phyloP scores from a whole-genome alignment of 176 grass and related monocot genomes.

The Calamus simplicifolius region DNA sequence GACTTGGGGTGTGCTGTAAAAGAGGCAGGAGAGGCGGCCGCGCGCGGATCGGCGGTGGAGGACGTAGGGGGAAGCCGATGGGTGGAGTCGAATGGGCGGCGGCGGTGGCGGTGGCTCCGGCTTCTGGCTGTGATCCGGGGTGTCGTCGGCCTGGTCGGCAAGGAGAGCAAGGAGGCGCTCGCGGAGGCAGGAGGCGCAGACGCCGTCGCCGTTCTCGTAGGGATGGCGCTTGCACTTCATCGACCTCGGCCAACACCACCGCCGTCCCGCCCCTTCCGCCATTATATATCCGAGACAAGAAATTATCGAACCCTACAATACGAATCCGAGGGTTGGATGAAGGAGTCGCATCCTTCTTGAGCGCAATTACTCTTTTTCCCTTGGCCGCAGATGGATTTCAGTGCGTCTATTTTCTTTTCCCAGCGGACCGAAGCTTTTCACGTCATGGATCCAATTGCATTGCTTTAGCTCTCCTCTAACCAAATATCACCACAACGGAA shows the following conservation, averaged over 20 bases:
- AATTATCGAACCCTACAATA: too few species aligned
- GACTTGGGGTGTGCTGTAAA: constrained; percentile 61
- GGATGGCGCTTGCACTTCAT: constrained; percentile 85
- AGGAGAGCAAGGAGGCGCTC: constrained; percentile 59
- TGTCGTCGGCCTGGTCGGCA: constrained; percentile 22
- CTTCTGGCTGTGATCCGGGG: constrained; percentile 4
- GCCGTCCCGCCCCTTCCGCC: neutral
- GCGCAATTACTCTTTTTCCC: too few species aligned
- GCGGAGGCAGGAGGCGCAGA: constrained; percentile 72
- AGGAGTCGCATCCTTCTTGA: too few species aligned
- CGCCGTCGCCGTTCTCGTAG: constrained; percentile 48
- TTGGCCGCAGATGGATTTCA: too few species aligned
- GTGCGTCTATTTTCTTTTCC: too few species aligned
- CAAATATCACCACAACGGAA: too few species aligned
- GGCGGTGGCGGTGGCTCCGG: constrained; percentile 1
- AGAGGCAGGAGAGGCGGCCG: constrained; percentile 13
- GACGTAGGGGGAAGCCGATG: constrained; percentile 40
- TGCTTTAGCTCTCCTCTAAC: too few species aligned
- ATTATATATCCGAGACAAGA: neutral
- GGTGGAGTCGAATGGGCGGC: constrained; percentile 22
- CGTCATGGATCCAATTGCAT: too few species aligned
- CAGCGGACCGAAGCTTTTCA: too few species aligned
- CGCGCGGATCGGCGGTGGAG: constrained; percentile 32
- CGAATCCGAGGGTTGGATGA: too few species aligned
- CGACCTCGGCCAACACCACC: neutral